Conservation (phyloP, 805 yeast species). For the Metschnikowia chrysomelidarum region DNA sequence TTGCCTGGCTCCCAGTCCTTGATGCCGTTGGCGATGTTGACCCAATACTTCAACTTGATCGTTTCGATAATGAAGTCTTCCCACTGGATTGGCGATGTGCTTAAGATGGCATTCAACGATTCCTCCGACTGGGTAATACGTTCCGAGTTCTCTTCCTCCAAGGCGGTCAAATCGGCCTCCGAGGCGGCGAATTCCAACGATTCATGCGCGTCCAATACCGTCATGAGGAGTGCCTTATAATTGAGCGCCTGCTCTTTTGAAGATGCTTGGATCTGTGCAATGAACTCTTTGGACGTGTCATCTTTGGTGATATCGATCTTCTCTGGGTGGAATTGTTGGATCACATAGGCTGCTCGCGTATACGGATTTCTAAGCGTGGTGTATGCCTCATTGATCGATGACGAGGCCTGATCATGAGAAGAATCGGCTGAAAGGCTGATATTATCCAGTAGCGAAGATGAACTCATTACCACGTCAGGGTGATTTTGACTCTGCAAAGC, state of each 20-base stretch:
- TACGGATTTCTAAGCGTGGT: conserved; percentile 68
- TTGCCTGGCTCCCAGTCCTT: conserved; percentile 77
- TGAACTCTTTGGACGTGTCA: conserved; percentile 43
- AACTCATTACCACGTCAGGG: conserved; percentile 62
- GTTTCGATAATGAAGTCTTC: conserved; percentile 63
- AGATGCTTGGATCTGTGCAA: conserved; percentile 37
- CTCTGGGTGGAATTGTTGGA: conserved; percentile 36
- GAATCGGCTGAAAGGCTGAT: not conserved
- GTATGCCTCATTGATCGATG: conserved; percentile 72
- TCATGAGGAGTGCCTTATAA: conserved; percentile 62
- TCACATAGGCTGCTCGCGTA: conserved; percentile 45
- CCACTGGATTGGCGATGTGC: conserved; percentile 42
- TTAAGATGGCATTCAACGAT: conserved; percentile 47
- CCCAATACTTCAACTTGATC: conserved; percentile 79
- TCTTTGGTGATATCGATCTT: conserved; percentile 58
- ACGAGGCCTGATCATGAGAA: conserved; percentile 27
- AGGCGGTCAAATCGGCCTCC: conserved; percentile 53
- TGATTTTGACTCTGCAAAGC: conserved; percentile 70
- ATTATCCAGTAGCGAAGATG: conserved; percentile 17
- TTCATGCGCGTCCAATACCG: conserved; percentile 83
- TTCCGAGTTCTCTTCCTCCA: conserved; percentile 54
- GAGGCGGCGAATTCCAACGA: conserved; percentile 62
- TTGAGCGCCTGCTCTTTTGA: conserved; percentile 32
- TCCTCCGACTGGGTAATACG: conserved; percentile 50
- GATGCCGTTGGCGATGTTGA: conserved; percentile 68